Base-by-base conservation (phyloP, 192 early-diverging fungal species). In the Pilobolus umbonatus region DNA sequence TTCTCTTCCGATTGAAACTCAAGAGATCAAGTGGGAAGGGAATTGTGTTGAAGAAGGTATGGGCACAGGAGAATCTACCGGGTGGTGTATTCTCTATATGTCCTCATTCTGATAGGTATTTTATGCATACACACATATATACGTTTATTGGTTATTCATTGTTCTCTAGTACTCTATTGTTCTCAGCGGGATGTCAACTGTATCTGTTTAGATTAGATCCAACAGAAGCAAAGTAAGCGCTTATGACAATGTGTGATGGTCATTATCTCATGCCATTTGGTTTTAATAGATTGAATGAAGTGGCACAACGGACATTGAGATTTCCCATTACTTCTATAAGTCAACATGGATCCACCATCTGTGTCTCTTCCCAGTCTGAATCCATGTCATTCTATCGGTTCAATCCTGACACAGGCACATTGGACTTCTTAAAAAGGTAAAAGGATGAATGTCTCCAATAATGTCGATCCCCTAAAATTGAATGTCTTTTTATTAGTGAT, bases 251-350 rank as follows among this genome's bases (percentile, higher is more conserved):
- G 0, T 42, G 12, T 28, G 9, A 32, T 34, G 4, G 25, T 8
- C 5, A 31, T n/a, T n/a, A n/a, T n/a, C n/a, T n/a, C n/a, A n/a
- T n/a, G n/a, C n/a, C n/a, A n/a, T n/a, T n/a, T n/a, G 25, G 11
- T 34, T 26, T 22, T 55, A 11, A 8, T 49, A 68, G 66, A 45
- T 31, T 68, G 17, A 55, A 43, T 28, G 38, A 57, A 55, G 38
- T 62, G 2, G 42, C 66, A 42, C 52, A 52, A 4, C 38, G 49
- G 36, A 22, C 60, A n/a, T 44, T 56, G 4, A 43, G 60, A 15
- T 57, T 48, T 36, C 47, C 48, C 14, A 68, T 68, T n/a, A 68
- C 66, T 11, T 50, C 60, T 4, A 68, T 68, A 17, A 35, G 58
- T 21, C 48, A 48, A 17, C 5, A 22, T 5, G 47, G 42, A 17